Base-by-base conservation (phyloP, 1,284 basidiomycete genomes). In the Laetiporus sulphureus region DNA sequence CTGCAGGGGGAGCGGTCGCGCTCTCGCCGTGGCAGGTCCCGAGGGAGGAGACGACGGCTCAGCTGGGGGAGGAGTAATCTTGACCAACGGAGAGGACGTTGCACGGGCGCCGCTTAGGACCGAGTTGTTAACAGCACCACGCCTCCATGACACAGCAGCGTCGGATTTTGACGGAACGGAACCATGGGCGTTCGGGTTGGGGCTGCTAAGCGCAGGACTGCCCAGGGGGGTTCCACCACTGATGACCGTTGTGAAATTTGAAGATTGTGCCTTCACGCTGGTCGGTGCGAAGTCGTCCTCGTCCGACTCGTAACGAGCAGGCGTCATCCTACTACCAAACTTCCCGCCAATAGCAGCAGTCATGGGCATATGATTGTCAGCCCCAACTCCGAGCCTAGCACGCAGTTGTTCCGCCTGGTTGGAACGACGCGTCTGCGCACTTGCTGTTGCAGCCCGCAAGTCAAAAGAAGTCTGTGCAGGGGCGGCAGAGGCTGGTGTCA, bases 281-380 rank as follows among this genome's bases (percentile, higher is more conserved):
- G 51, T 51, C 29, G 48, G 46, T 27, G 53, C 50, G 40, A 51
- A 56, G 34, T 71, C 65, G 27, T 66, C 65, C 32, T 72, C 69
- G 35, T 72, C 63, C 27, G 59, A 59, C 33, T 70, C 71, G 44
- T 58, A 58, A 39, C 57, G 52, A 45, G 65, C 61, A 53, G 65
- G 64, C 32, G 65, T 66, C 38, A 73, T 62, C 48, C 86, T 84
- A 48, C 73, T 71, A 25, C 83, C 84, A 50, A 85, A 88, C 51
- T 77, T 77, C 43, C 86, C 86, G 41, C 77, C 79, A 23, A 87
- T 66, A 32, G 79, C 73, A 36, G 87, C 85, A 30, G 85, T 84
- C 86, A 86, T 86, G 36, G 86, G 85, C 40, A 79, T 68, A 47
- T 76, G 73, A 15, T 65, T 62, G 23, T 83, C 78, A 38, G 74